phyloP scores from a whole-genome alignment of 2,329 filamentous ascomycete genomes.

The Colletotrichum australisinense region DNA sequence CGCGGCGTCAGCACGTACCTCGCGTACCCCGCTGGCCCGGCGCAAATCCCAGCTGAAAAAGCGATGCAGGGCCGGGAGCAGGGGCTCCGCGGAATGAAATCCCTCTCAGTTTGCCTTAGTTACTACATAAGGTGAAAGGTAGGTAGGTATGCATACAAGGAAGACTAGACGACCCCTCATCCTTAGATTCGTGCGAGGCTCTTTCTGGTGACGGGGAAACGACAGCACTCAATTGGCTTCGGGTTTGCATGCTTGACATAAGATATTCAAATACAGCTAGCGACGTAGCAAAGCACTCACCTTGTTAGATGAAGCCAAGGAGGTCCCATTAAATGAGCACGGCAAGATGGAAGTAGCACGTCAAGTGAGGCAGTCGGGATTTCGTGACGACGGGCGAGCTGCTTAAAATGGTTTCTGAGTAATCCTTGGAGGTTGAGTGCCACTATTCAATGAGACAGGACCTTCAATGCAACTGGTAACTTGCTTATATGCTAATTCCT shows the following conservation, averaged over 20 bases:
- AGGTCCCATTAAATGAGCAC: neutral
- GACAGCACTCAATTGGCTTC: neutral
- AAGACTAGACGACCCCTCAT: too few relatives aligned
- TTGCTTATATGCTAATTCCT: neutral
- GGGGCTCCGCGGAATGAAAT: neutral
- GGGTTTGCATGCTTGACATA: neutral
- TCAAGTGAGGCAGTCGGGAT: neutral
- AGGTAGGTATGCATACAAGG: too few relatives aligned
- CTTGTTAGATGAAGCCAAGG: neutral
- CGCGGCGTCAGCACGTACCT: neutral
- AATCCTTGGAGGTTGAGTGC: neutral
- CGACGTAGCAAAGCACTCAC: neutral
- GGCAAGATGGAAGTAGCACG: too few relatives aligned
- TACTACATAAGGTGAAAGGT: too few relatives aligned
- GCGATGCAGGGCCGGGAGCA: slow-evolving; percentile 9
- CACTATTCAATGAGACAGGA: neutral
- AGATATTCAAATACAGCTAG: neutral
- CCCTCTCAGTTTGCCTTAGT: neutral
- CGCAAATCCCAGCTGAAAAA: neutral
- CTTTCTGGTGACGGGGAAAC: neutral
- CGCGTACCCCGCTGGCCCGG: neutral
- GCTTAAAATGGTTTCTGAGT: neutral
- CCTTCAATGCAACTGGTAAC: neutral
- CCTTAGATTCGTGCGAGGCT: neutral
- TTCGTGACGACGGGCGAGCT: neutral